phyloP scores from a whole-genome alignment of 306 rosid genomes.

The Quercus aquifolioides region DNA sequence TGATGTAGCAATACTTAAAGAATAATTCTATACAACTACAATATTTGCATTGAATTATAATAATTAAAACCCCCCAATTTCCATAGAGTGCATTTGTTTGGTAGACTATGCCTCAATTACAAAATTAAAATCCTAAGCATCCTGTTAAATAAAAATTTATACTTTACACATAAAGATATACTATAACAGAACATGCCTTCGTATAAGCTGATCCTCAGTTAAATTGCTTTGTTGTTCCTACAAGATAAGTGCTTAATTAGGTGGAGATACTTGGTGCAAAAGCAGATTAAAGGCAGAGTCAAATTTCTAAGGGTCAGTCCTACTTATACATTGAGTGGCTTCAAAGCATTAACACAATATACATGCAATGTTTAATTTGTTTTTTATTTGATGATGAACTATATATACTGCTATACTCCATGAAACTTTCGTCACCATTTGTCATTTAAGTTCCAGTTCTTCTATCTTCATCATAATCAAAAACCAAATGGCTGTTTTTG shows the following conservation, averaged over 20 bases:
- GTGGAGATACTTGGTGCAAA: slow-evolving; percentile 38
- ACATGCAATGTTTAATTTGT: background rate
- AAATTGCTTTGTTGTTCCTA: slow-evolving; percentile 13
- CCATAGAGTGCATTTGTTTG: too few species aligned
- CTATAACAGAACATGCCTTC: too few species aligned
- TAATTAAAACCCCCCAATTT: too few species aligned
- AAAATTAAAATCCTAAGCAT: background rate
- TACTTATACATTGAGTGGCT: slow-evolving; percentile 52
- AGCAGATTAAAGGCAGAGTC: slow-evolving; percentile 34
- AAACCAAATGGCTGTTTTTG: slow-evolving; percentile 35
- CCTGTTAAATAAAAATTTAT: background rate
- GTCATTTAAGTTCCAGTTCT: background rate
- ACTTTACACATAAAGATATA: too few species aligned
- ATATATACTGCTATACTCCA: slow-evolving; percentile 21
- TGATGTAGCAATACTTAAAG: background rate
- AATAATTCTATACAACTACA: background rate
- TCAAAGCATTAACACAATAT: slow-evolving; percentile 35
- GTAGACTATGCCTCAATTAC: background rate
- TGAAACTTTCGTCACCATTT: slow-evolving; percentile 21
- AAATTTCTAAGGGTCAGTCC: slow-evolving; percentile 36
- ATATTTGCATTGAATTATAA: background rate
- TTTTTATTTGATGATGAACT: background rate
- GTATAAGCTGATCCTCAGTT: background rate
- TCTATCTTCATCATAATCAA: background rate
- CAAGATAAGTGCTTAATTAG: slow-evolving; percentile 17